These are phyloP conservation scores for Zygnema circumcarinatum DNA, from an alignment of 139 green algal genomes.

Conservation along the genomic window DNA sequence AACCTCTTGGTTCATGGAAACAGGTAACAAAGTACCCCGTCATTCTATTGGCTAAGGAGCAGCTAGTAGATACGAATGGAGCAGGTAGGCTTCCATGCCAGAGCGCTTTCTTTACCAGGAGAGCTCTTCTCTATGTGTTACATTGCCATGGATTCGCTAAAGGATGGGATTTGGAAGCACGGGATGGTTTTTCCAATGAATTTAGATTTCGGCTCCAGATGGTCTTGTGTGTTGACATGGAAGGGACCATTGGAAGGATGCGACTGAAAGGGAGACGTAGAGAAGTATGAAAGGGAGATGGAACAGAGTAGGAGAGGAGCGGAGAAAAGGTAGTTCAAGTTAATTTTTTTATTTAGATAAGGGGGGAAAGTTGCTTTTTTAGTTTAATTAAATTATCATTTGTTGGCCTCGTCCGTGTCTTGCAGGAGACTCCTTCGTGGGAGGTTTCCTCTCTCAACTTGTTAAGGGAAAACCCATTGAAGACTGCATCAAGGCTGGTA, in stretches of 20 bases:
- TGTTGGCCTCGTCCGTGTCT: background rate
- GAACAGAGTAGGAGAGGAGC: no score
- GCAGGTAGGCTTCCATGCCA: slow-evolving; percentile 65
- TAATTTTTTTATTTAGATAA: no score
- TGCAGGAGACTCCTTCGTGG: slow-evolving; percentile 80
- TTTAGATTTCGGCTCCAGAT: background rate
- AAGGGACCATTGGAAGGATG: no score
- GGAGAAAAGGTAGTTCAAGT: no score
- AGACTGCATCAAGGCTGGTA: slow-evolving; percentile 85
- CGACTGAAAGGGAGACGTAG: no score
- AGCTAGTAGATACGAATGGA: slow-evolving; percentile 98
- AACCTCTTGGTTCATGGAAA: no score
- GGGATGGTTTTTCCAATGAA: background rate
- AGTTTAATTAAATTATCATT: no score
- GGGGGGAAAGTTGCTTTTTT: no score
- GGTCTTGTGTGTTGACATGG: background rate
- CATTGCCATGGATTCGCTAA: background rate
- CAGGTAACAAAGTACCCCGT: slow-evolving; percentile 70
- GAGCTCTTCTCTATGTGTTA: background rate
- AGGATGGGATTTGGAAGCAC: background rate
- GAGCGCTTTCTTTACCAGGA: background rate
- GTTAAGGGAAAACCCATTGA: slow-evolving; percentile 80
- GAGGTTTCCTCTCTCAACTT: slow-evolving; percentile 96
- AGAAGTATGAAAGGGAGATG: no score
- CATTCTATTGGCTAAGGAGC: slow-evolving; percentile 76